Percentiles rank a stretch among this genome's conserved stretches.
These are phyloP conservation scores for Baudoinia panamericana DNA, from an alignment of 495 filamentous ascomycete genomes.

Conservation along the genomic window DNA sequence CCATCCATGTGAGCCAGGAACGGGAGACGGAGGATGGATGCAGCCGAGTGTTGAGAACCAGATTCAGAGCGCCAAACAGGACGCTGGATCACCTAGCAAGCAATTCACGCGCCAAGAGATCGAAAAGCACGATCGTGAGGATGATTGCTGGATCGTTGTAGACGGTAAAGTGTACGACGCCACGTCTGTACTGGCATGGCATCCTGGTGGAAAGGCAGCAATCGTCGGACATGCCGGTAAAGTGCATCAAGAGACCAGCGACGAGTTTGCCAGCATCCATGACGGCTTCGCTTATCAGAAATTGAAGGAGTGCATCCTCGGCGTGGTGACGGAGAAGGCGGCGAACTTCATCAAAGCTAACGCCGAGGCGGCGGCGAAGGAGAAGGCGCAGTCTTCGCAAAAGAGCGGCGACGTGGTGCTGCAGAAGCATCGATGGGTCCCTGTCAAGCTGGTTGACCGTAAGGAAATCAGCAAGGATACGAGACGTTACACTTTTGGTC, in stretches of 20 bases:
- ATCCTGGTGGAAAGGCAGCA: slow-evolving; percentile 28
- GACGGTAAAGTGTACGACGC: slow-evolving; percentile 28
- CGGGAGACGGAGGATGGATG: slow-evolving; percentile 20
- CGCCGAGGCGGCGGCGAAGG: slow-evolving; percentile 23
- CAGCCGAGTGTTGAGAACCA: slow-evolving; percentile 19
- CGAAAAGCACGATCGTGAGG: slow-evolving; percentile 19
- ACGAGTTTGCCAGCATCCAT: slow-evolving; percentile 29
- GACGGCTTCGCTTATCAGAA: slow-evolving; percentile 28
- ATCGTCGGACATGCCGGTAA: slow-evolving; percentile 28
- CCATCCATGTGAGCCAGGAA: slow-evolving; percentile 20
- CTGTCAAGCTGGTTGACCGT: slow-evolving; percentile 19
- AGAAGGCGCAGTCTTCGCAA: slow-evolving; percentile 9
- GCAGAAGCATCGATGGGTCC: slow-evolving; percentile 21
- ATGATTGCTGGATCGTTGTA: slow-evolving; percentile 28
- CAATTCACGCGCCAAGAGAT: slow-evolving; percentile 26
- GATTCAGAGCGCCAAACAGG: slow-evolving; percentile 21
- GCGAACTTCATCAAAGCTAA: slow-evolving; percentile 26
- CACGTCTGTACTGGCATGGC: slow-evolving; percentile 24
- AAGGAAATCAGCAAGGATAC: slow-evolving; percentile 24
- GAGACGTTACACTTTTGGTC: slow-evolving; percentile 24
- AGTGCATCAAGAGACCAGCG: slow-evolving; percentile 25
- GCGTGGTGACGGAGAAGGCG: slow-evolving; percentile 30
- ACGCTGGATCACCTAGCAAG: slow-evolving; percentile 22
- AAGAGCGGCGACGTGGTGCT: slow-evolving; percentile 10
- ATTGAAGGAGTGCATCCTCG: slow-evolving; percentile 30